Evolutionary conservation across 176 grass and related monocot species (phyloP).

Genomic region (Rhynchospora breviuscula): DNA sequence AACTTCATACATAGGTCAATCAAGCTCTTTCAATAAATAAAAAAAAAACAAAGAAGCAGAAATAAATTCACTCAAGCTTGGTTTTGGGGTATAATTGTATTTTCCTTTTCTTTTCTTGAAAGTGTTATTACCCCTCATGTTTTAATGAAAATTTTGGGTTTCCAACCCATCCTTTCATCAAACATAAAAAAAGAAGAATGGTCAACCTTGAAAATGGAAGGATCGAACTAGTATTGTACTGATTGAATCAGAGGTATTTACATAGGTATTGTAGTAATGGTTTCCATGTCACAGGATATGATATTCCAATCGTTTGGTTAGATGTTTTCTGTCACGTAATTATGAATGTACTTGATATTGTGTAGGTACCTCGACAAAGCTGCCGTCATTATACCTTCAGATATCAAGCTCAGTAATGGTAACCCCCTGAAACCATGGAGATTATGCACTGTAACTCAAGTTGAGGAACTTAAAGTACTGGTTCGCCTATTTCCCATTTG

Average conservation of each 20-base stretch:
- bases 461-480: no score
- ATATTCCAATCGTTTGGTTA: not conserved
- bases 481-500: no score
- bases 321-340: not conserved
- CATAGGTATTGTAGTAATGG: not conserved
- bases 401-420: not conserved
- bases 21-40: not conserved
- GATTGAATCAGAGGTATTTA: not conserved
- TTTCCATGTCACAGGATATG: not conserved
- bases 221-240: not conserved
- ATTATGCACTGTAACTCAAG: no score
- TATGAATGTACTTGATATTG: not conserved
- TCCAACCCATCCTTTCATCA: no score
- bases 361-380: constrained; percentile 40
- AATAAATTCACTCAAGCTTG: no score
- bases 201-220: not conserved
- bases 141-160: no score
- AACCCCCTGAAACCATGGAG: constrained; percentile 3
- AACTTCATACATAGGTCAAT: not conserved
- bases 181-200: not conserved
- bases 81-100: not conserved
- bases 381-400: constrained; percentile 1
- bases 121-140: no score
- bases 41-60: no score
- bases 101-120: no score